phyloP scores from a whole-genome alignment of 441 rosid genomes.

The Breynia disticha region DNA sequence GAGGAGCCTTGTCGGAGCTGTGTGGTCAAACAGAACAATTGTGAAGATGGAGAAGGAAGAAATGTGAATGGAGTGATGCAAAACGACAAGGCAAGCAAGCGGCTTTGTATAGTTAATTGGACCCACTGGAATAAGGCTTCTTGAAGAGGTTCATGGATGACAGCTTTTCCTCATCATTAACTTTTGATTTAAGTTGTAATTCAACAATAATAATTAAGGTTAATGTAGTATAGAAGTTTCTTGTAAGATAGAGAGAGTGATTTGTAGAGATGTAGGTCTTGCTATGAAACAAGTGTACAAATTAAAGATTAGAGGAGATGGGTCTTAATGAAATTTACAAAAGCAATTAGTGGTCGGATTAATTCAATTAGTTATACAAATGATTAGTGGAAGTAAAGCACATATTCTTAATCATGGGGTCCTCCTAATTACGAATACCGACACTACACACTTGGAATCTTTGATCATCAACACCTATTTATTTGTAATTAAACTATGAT shows the following conservation, averaged over 20 bases:
- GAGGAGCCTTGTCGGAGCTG: too few relatives aligned
- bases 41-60: too few relatives aligned
- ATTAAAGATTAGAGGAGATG: background rate
- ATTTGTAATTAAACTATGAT: background rate
- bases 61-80: too few relatives aligned
- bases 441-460: background rate
- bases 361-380: background rate
- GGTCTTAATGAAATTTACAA: background rate
- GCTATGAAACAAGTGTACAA: background rate
- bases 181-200: background rate
- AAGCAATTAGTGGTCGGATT: too few relatives aligned
- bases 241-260: background rate
- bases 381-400: too few relatives aligned
- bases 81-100: too few relatives aligned
- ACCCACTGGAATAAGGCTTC: too few relatives aligned
- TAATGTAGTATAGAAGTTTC: too few relatives aligned
- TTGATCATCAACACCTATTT: background rate
- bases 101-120: too few relatives aligned
- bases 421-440: background rate
- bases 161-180: constrained; percentile 3
- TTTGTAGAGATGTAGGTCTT: background rate
- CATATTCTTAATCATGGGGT: background rate
- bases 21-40: too few relatives aligned
- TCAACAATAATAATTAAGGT: too few relatives aligned
- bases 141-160: background rate